Evolutionary conservation across 345 rosid species (phyloP).

Genomic region (Garcia nutans): DNA sequence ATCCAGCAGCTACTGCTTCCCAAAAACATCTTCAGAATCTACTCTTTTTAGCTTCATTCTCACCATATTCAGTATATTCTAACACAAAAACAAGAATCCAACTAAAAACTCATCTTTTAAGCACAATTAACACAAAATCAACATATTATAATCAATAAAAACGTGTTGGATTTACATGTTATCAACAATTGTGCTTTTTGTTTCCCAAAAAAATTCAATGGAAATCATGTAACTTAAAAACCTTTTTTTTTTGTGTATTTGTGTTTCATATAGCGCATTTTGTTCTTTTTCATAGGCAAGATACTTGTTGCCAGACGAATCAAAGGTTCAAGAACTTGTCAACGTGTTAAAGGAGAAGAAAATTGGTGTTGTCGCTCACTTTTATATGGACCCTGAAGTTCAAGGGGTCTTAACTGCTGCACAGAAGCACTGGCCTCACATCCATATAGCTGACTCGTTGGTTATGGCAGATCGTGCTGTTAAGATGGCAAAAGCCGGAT

Average conservation of each 20-base stretch:
- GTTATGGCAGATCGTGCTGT: conserved; percentile 98
- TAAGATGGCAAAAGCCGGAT: conserved; percentile 89
- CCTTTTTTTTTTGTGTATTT: background rate
- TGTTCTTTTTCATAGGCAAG: conserved; percentile 49
- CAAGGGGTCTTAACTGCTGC: conserved; percentile 97
- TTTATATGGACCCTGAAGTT: conserved; percentile 99
- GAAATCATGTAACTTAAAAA: too few species aligned
- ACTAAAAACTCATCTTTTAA: too few species aligned
- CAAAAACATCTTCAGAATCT: too few species aligned
- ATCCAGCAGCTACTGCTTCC: too few species aligned
- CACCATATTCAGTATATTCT: too few species aligned
- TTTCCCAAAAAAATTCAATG: background rate
- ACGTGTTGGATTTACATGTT: too few species aligned
- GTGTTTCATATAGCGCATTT: conserved; percentile 1
- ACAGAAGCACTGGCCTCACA: conserved; percentile 88
- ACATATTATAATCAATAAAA: too few species aligned
- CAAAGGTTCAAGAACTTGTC: conserved; percentile 66
- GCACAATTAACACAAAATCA: too few species aligned
- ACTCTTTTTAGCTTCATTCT: too few species aligned
- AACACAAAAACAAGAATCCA: too few species aligned
- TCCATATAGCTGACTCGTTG: conserved; percentile 87
- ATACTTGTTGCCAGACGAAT: conserved; percentile 71
- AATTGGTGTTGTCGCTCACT: conserved; percentile 90
- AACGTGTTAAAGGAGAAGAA: conserved; percentile 71
- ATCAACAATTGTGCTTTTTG: background rate